These are phyloP conservation scores for Elaeagnus macrophylla DNA, from an alignment of 306 rosid species.

Conservation along the genomic window DNA sequence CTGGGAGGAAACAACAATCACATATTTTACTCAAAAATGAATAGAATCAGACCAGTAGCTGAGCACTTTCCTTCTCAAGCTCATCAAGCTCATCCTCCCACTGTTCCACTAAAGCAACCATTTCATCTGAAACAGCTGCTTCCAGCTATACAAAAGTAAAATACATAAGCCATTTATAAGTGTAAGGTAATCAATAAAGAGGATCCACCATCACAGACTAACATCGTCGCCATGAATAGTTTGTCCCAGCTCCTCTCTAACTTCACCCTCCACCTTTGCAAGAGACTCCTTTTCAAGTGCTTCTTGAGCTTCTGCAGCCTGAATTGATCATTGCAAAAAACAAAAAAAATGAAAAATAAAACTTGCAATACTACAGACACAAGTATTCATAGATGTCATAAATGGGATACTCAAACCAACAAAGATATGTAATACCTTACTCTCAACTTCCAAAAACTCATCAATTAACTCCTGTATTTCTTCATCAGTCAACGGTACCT, in stretches of 20 bases:
- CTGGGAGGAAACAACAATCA: slow-evolving; percentile 8
- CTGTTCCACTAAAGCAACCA: slow-evolving; percentile 56
- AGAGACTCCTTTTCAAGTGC: slow-evolving; percentile 94
- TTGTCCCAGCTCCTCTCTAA: slow-evolving; percentile 73
- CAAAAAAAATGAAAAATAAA: slow-evolving; percentile 3
- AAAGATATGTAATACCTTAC: slow-evolving; percentile 56
- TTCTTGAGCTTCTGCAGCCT: slow-evolving; percentile 99
- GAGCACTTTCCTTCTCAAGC: slow-evolving; percentile 82
- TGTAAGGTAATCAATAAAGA: slow-evolving; percentile 10
- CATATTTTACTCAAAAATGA: slow-evolving; percentile 23
- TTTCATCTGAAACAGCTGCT: slow-evolving; percentile 72
- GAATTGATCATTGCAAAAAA: slow-evolving; percentile 32
- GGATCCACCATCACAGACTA: slow-evolving; percentile 32
- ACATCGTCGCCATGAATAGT: slow-evolving; percentile 66
- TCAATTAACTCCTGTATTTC: slow-evolving; percentile 70
- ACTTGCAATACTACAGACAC: background rate
- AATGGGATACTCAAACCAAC: background rate
- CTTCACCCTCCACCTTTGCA: slow-evolving; percentile 77
- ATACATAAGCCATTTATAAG: slow-evolving; percentile 20
- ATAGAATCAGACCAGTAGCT: slow-evolving; percentile 65
- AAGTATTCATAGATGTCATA: background rate
- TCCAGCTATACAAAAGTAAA: slow-evolving; percentile 60
- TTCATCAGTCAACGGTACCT: slow-evolving; percentile 76
- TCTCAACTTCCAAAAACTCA: slow-evolving; percentile 87
- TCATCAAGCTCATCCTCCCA: slow-evolving; percentile 81